Evolutionary conservation across 2,329 filamentous ascomycete species (phyloP).

Genomic region (Colletotrichum sansevieriae): DNA sequence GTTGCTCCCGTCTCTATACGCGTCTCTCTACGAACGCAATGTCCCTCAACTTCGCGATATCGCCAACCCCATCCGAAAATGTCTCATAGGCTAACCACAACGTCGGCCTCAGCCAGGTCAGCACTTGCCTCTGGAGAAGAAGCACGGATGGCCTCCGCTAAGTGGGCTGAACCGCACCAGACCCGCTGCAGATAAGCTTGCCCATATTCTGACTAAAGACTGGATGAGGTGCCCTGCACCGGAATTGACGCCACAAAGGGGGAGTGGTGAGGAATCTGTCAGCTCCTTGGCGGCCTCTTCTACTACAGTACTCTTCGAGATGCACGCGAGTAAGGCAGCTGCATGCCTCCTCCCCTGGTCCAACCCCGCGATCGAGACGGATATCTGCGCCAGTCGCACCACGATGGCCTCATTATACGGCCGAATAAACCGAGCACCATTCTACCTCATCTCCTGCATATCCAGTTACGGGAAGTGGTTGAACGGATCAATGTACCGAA

Average conservation of each 20-base stretch:
- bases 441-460: constrained; percentile 3
- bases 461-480: background rate
- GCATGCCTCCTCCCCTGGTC: background rate
- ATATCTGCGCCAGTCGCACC: constrained; percentile 17
- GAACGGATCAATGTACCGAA: constrained; percentile 9
- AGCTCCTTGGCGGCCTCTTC: constrained; percentile 10
- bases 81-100: constrained; percentile 1
- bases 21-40: background rate
- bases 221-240: constrained; percentile 20
- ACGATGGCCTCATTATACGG: constrained; percentile 31
- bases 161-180: constrained; percentile 1
- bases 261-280: constrained; percentile 1
- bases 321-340: background rate
- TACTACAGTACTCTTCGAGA: background rate
- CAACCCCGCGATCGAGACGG: constrained; percentile 2
- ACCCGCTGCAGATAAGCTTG: constrained; percentile 36
- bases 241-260: constrained; percentile 14
- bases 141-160: constrained; percentile 24
- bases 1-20: background rate
- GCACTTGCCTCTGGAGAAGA: background rate
- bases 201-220: constrained; percentile 25
- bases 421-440: constrained; percentile 23
- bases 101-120: constrained; percentile 16
- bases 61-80: background rate
- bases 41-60: constrained; percentile 7